A percentile compares a stretch with the other conserved stretches of the same genome.
phyloP scores from a whole-genome alignment of 2,329 filamentous ascomycete genomes.

The Cryphonectria naterciae region DNA sequence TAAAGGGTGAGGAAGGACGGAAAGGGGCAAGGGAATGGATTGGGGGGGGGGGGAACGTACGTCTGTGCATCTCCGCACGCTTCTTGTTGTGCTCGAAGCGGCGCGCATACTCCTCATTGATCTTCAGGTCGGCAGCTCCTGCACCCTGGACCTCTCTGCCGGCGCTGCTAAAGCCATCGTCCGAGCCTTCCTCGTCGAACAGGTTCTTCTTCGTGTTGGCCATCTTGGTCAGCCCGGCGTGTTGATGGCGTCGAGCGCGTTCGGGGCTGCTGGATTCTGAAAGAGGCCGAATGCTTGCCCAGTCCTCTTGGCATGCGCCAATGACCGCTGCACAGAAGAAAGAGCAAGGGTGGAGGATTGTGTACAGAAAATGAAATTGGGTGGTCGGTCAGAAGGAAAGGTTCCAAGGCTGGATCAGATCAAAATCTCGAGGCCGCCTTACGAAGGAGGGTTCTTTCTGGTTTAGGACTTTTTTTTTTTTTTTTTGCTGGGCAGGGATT shows the following conservation, averaged over 20 bases:
- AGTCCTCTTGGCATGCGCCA: background rate
- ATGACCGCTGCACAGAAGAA: background rate
- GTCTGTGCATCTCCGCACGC: conserved; percentile 78
- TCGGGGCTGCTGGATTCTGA: background rate
- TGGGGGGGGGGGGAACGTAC: conserved; percentile 51
- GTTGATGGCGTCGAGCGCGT: background rate
- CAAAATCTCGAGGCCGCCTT: background rate
- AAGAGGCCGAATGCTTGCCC: conserved; percentile 1
- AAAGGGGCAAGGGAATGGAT: background rate
- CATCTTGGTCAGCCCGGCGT: conserved; percentile 37
- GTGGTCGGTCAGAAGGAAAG: background rate
- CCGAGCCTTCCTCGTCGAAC: conserved; percentile 51
- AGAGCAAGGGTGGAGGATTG: background rate
- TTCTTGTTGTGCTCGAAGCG: conserved; percentile 98
- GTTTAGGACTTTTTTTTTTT: background rate
- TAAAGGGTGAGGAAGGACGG: background rate
- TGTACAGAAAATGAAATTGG: background rate
- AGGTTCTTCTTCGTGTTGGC: conserved; percentile 48
- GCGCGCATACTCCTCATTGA: conserved; percentile 88
- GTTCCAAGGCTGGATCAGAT: background rate
- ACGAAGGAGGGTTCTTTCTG: background rate
- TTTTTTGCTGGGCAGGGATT: background rate
- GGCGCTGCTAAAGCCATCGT: conserved; percentile 48
- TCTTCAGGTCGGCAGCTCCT: conserved; percentile 62
- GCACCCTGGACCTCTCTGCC: conserved; percentile 35